Evolutionary conservation across 768 basidiomycete species (phyloP), one percentile per base, ranked within the genome.

Genomic region (Lanmaoa rubissima): DNA sequence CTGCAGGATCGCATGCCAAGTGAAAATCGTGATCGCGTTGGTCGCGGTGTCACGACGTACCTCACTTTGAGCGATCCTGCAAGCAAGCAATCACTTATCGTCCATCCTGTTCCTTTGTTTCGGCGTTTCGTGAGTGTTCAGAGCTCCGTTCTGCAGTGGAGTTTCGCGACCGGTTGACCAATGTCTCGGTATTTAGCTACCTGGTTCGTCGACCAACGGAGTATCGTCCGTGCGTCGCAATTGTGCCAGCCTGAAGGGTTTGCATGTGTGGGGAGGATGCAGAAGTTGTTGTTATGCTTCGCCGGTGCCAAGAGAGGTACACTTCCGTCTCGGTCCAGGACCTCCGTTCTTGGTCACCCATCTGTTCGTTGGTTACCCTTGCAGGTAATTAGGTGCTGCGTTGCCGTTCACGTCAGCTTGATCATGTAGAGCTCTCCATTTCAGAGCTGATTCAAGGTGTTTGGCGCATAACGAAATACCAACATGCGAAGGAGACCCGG

Each of bases 321-420:
- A 19, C 41, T 43, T 46, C 48, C 48, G 26, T 43, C 61, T 39
- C 16, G 36, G 48, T 40, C 47, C 31, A 32, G 42, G 26, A 24
- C 28, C 35, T 41, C 59, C 19, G 43, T 53, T 47, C 21, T 35
- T 52, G 32, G 46, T 50, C 32, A 52, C 42, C 40, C 7, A 35
- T 60, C 21, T 35, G 53, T 45, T 44, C 28, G 39, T 42, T 43
- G 40, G 43, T 55, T 57, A 26, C 47, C 39, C 38, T 50, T 51
- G 48, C 46, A 40, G 44, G 48, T 32, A 49, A 39, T 34, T n/a
- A 24, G 24, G 38, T 43, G 10, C 26, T n/a, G 26, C 36, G 39
- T 41, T 43, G 13, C 40, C 31, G 28, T 46, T 35, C 35, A 36
- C 10, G 40, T 42, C 32, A 35, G 28, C 16, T 28, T 38, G 43